Percentiles rank a stretch among this genome's conserved stretches.
phyloP scores from a whole-genome alignment of 768 basidiomycete species.

The Hygrophoropsis aurantiaca region DNA sequence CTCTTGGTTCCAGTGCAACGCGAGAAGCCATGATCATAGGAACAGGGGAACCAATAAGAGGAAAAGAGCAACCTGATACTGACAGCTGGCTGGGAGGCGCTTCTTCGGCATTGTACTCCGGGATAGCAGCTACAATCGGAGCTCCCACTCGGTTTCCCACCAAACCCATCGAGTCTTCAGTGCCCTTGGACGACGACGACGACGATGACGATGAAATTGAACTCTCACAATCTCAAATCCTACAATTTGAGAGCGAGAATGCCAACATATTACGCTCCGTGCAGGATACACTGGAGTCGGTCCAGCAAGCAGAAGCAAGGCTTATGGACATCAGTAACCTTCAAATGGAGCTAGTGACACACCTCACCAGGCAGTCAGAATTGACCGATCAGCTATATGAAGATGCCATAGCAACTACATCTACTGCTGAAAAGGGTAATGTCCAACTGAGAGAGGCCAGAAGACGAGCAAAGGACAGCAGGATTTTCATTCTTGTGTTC shows the following conservation, averaged over 20 bases:
- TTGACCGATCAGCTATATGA: constrained; percentile 92
- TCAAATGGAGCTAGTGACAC: constrained; percentile 88
- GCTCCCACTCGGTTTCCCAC: constrained; percentile 35
- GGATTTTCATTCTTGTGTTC: constrained; percentile 90
- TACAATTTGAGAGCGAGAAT: constrained; percentile 93
- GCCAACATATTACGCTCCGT: constrained; percentile 80
- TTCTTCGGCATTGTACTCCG: constrained; percentile 51
- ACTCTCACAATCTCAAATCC: constrained; percentile 82
- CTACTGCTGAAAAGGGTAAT: constrained; percentile 87
- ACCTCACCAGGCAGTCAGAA: constrained; percentile 88
- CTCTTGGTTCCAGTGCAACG: constrained; percentile 78
- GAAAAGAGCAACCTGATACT: constrained; percentile 18
- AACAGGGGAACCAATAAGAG: constrained; percentile 26
- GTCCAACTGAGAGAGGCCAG: constrained; percentile 87
- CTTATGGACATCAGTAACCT: constrained; percentile 91
- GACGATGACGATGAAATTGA: constrained; percentile 81
- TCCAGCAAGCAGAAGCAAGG: constrained; percentile 89
- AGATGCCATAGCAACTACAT: constrained; percentile 87
- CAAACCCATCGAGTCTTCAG: constrained; percentile 26
- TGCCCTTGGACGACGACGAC: constrained; percentile 43
- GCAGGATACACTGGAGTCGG: constrained; percentile 83
- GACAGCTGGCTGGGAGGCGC: constrained; percentile 65
- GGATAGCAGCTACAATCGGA: constrained; percentile 62
- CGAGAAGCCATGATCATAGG: constrained; percentile 56
- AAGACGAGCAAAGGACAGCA: constrained; percentile 80